Evolutionary conservation across 2,329 filamentous ascomycete species (phyloP).

Genomic region (Xylaria sp.): DNA sequence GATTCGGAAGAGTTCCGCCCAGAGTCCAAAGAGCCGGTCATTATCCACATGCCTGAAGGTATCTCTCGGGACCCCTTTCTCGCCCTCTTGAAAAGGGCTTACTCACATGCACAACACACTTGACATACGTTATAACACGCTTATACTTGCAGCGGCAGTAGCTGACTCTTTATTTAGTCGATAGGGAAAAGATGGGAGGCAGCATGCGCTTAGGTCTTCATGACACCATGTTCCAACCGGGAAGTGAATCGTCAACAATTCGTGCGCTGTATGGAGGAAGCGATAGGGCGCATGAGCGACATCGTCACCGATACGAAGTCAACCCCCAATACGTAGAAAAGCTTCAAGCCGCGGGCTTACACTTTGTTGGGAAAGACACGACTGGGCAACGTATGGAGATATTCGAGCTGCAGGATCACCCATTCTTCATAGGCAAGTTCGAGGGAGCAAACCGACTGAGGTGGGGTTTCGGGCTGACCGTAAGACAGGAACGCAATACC

Average conservation of each 20-base stretch:
- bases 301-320: constrained; percentile 90
- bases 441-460: no score
- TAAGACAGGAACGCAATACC: no score
- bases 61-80: no score
- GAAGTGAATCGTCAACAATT: constrained; percentile 78
- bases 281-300: constrained; percentile 69
- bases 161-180: constrained; percentile 30
- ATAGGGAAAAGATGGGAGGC: constrained; percentile 70
- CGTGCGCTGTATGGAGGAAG: constrained; percentile 73
- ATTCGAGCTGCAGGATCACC: constrained; percentile 81
- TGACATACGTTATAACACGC: no score
- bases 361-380: constrained; percentile 81
- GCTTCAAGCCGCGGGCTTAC: constrained; percentile 71
- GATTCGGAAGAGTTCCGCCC: constrained; percentile 62
- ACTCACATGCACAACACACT: no score
- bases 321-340: constrained; percentile 77
- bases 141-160: no score
- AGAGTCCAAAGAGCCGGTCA: constrained; percentile 68
- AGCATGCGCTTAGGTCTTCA: constrained; percentile 86
- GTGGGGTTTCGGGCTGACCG: no score
- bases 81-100: no score
- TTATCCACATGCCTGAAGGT: constrained; percentile 90
- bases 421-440: constrained; percentile 68
- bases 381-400: constrained; percentile 82
- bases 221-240: constrained; percentile 74